Base-by-base conservation (phyloP, 2,329 filamentous ascomycete species). In the Exophiala oligosperma region DNA sequence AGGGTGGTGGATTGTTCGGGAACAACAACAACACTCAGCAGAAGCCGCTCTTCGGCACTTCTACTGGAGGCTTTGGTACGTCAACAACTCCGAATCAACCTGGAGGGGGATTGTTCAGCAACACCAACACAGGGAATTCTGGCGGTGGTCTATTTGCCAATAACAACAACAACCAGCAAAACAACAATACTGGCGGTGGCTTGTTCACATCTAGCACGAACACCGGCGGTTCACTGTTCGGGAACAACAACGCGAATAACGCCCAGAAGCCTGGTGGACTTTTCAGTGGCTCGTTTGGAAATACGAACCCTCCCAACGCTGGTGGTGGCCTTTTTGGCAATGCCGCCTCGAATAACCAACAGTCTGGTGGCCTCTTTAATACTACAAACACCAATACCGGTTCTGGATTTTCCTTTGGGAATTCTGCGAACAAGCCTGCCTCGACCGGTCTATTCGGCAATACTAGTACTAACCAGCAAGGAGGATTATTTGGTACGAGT, bases 401-500 rank as follows among this genome's bases (percentile, higher is more conserved):
- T n/a, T n/a, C n/a, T n/a, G n/a, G n/a, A n/a, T 74, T 84, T 40
- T 67, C 88, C 2, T 89, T 90, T 38, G 65, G 67, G 21, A 61
- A 63, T 24, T 62, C 63, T 48, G 76, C 80, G 44, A 80, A 83
- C 37, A 61, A 64, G 40, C 54, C 66, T 17, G 64, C 79, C 49
- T 79, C 82, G 23, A 76, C 74, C 57, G 88, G 87, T 0, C 68
- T 90, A 2, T 84, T 91, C 50, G 84, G 84, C 21, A 58, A 49
- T 26, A 58, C 56, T 69, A 74, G 54, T 70, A 74, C 59, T 70
- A 71, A 60, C 68, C 72, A 64, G 52, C 68, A 35, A 65, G 68
- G 49, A 65, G 69, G 40, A 62, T 69, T 82, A 5, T 81, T 81
- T 57, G 75, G 74, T 23, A 69, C 53, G 26, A 56, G 52, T 9